These are phyloP conservation scores for Plasmodium vivax DNA, from an alignment of 169 alveolate species.

Conservation along the genomic window DNA sequence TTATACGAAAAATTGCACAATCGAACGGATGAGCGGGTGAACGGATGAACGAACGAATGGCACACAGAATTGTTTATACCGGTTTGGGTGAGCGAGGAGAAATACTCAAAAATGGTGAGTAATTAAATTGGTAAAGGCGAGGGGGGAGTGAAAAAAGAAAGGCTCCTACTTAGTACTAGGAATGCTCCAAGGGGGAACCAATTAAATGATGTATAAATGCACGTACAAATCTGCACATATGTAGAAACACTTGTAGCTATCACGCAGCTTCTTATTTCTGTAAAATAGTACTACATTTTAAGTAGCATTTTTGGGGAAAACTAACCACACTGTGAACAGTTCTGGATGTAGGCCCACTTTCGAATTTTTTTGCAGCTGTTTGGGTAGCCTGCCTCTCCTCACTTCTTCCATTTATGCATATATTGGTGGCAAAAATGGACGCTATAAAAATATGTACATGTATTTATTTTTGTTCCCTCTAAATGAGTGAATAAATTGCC, in stretches of 20 bases:
- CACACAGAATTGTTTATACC: background rate
- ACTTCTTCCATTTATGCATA: background rate
- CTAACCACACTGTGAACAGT: background rate
- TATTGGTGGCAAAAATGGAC: background rate
- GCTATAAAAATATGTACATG: background rate
- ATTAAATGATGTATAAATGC: background rate
- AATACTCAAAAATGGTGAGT: background rate
- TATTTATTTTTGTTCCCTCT: background rate
- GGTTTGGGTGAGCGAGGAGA: background rate
- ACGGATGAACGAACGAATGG: background rate
- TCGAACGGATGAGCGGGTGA: background rate
- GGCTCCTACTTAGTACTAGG: background rate
- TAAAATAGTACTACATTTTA: background rate
- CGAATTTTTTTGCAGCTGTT: background rate
- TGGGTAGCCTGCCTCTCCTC: background rate
- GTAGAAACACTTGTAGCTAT: background rate
- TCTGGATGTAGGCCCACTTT: background rate
- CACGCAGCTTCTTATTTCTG: background rate
- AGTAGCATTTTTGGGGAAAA: background rate
- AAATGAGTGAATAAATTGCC: background rate
- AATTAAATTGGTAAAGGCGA: background rate
- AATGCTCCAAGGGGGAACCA: background rate
- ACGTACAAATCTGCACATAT: background rate
- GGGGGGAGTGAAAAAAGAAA: background rate
- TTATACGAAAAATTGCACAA: background rate